phyloP scores from a whole-genome alignment of 768 basidiomycete genomes.

The Tulasnella sp. region DNA sequence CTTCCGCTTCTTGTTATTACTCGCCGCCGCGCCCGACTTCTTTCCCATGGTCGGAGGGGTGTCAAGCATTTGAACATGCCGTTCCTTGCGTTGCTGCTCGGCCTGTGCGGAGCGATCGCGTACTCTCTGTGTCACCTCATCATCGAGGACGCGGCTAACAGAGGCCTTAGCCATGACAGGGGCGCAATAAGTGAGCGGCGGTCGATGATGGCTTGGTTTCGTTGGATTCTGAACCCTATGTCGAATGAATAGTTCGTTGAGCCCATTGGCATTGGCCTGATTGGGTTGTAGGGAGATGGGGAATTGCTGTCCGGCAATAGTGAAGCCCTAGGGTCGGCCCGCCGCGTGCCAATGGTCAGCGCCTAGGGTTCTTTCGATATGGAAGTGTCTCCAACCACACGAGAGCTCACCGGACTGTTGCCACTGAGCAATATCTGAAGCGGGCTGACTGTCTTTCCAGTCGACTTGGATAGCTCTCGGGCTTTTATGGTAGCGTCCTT shows the following conservation, averaged over 20 bases:
- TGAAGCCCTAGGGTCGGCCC: constrained; percentile 3
- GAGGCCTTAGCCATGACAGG: neutral
- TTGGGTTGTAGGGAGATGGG: constrained; percentile 1
- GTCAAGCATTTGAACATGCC: neutral
- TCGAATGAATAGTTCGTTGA: constrained; percentile 7
- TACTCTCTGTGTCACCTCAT: constrained; percentile 6
- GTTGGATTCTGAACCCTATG: constrained; percentile 6
- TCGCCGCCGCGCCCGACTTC: neutral
- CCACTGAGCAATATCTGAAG: constrained; percentile 9
- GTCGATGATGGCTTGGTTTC: constrained; percentile 12
- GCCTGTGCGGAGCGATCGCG: constrained; percentile 6
- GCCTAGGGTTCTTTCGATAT: neutral
- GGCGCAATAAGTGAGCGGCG: neutral
- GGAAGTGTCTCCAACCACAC: constrained; percentile 3
- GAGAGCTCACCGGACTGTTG: constrained; percentile 12
- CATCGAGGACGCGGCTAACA: neutral
- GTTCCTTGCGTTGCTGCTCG: constrained; percentile 2
- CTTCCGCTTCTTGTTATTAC: constrained; percentile 8
- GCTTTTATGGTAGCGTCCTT: constrained; percentile 10
- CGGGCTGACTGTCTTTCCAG: constrained; percentile 1
- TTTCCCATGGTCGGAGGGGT: neutral
- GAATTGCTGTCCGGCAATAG: constrained; percentile 8
- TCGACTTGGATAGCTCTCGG: neutral
- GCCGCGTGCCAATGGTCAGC: neutral
- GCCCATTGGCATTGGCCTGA: neutral